phyloP scores from a whole-genome alignment of 306 rosid species.

The Rosa rugosa region DNA sequence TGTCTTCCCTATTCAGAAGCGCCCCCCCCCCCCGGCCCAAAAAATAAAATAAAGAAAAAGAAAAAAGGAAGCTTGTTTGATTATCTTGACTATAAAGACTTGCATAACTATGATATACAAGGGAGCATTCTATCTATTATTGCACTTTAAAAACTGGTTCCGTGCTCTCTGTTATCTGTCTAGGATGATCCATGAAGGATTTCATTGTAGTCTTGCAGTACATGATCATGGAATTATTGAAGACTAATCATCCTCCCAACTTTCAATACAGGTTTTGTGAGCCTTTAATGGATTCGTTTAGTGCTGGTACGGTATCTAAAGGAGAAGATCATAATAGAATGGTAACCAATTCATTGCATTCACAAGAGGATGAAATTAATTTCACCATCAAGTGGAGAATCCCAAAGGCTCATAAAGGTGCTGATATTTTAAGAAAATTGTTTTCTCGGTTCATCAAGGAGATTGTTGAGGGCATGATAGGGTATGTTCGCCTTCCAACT shows the following conservation, averaged over 20 bases:
- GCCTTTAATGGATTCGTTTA: constrained; percentile 67
- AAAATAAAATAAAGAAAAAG: too few species aligned
- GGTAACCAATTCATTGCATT: constrained; percentile 40
- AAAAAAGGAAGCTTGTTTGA: background rate
- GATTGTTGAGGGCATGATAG: constrained; percentile 97
- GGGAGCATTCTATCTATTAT: background rate
- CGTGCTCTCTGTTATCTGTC: constrained; percentile 3
- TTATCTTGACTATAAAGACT: constrained; percentile 12
- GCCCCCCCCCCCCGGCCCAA: too few species aligned
- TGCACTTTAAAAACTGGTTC: background rate
- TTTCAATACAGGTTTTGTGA: constrained; percentile 71
- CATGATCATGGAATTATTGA: background rate
- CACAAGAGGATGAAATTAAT: constrained; percentile 46
- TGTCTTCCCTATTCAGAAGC: background rate
- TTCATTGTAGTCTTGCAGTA: background rate
- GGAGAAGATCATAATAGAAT: constrained; percentile 41
- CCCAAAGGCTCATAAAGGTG: constrained; percentile 48
- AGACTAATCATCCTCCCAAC: constrained; percentile 25
- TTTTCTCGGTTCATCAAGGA: constrained; percentile 84
- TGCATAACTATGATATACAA: background rate
- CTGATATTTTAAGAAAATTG: constrained; percentile 66
- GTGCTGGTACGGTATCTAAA: constrained; percentile 40
- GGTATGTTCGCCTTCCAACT: constrained; percentile 87
- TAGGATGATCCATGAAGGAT: background rate
- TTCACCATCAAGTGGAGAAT: constrained; percentile 73